phyloP scores from a whole-genome alignment of 169 alveolate species.

The Plasmodium knowlesi region DNA sequence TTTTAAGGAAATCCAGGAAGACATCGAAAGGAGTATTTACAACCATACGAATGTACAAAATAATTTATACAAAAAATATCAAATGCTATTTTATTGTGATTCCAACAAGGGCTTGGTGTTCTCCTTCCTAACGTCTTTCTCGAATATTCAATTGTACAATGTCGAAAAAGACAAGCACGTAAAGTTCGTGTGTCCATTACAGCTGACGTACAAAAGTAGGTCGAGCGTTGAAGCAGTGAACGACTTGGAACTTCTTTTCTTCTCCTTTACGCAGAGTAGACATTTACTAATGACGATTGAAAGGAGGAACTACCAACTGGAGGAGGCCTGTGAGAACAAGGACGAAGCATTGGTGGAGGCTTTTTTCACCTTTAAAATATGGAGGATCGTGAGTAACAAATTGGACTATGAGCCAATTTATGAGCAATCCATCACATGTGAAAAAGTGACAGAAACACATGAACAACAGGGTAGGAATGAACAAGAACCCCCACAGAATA shows the following conservation, averaged over 20 bases:
- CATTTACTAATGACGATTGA: conserved; percentile 45
- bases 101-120: conserved; percentile 26
- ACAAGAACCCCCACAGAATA: background rate
- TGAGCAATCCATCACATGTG: background rate
- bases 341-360: background rate
- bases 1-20: conserved; percentile 13
- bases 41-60: conserved; percentile 37
- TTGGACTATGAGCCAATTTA: background rate
- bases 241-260: conserved; percentile 42
- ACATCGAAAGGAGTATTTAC: conserved; percentile 27
- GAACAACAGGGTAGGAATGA: background rate
- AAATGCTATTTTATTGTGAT: conserved; percentile 47
- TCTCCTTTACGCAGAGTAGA: conserved; percentile 28
- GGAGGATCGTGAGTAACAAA: background rate
- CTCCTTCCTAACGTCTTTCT: conserved; percentile 33
- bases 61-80: conserved; percentile 35
- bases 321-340: background rate
- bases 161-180: conserved; percentile 45
- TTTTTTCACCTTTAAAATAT: conserved; percentile 2
- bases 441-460: background rate
- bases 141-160: conserved; percentile 22
- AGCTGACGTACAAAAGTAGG: conserved; percentile 35
- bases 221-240: conserved; percentile 29
- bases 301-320: conserved; percentile 27
- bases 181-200: conserved; percentile 36